phyloP scores from a whole-genome alignment of 1,284 basidiomycete species.

The Golubevia sp. region DNA sequence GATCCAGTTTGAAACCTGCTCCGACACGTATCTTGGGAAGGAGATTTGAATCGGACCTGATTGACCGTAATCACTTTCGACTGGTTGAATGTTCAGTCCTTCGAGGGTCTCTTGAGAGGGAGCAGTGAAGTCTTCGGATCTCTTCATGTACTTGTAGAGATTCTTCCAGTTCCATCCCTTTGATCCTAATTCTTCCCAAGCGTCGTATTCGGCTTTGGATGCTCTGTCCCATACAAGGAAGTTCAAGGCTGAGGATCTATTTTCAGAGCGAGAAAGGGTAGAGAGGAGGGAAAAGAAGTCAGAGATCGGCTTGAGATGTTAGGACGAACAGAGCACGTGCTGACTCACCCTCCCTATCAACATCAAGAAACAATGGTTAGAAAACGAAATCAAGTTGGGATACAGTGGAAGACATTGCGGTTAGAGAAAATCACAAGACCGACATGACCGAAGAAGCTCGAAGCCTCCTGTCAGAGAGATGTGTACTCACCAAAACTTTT shows the following conservation, averaged over 20 bases:
- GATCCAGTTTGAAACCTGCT: constrained; percentile 37
- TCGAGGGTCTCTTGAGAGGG: constrained; percentile 36
- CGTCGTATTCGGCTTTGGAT: constrained; percentile 50
- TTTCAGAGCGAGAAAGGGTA: too few relatives aligned
- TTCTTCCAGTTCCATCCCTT: constrained; percentile 60
- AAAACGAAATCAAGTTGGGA: too few relatives aligned
- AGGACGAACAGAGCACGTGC: too few relatives aligned
- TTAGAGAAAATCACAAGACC: too few relatives aligned
- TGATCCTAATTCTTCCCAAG: constrained; percentile 43
- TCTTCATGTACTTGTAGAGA: constrained; percentile 62
- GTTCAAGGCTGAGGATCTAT: too few relatives aligned
- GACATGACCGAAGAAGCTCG: too few relatives aligned
- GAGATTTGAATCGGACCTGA: constrained; percentile 46
- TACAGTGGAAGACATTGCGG: too few relatives aligned
- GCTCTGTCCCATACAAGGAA: constrained; percentile 61
- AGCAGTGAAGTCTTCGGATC: constrained; percentile 53
- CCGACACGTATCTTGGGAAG: constrained; percentile 43
- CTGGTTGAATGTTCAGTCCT: constrained; percentile 30
- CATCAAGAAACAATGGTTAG: too few relatives aligned
- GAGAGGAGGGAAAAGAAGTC: too few relatives aligned
- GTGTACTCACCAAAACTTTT: too few relatives aligned
- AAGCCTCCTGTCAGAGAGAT: constrained; percentile 60
- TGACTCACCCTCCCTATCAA: too few relatives aligned
- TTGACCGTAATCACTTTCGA: constrained; percentile 44
- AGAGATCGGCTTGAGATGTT: too few relatives aligned